These are phyloP conservation scores for Leccinum longicurvipes DNA, from an alignment of 768 basidiomycete species.

Conservation along the genomic window DNA sequence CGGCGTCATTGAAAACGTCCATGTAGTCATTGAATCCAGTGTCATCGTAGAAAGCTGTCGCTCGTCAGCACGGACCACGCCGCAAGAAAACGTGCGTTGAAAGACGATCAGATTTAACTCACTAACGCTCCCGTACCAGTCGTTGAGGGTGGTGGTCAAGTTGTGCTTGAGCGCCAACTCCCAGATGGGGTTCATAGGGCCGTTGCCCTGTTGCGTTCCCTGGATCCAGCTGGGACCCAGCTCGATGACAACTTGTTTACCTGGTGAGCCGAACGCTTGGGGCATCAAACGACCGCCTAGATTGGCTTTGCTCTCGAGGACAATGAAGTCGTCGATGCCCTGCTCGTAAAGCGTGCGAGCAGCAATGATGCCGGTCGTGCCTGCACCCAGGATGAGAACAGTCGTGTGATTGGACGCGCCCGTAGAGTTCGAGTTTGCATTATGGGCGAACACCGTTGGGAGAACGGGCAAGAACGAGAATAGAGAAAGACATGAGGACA, in stretches of 20 bases:
- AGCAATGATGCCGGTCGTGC: conserved; percentile 62
- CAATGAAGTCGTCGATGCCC: conserved; percentile 53
- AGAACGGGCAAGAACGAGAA: conserved; percentile 2
- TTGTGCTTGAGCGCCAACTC: conserved; percentile 54
- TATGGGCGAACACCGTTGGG: neutral
- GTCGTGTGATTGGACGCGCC: conserved; percentile 19
- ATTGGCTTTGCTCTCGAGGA: conserved; percentile 57
- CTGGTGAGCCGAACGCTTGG: conserved; percentile 39
- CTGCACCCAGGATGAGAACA: conserved; percentile 63
- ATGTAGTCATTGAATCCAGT: conserved; percentile 47
- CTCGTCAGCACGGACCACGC: neutral
- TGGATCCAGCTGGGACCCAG: conserved; percentile 62
- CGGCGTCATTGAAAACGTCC: conserved; percentile 39
- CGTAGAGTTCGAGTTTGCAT: neutral
- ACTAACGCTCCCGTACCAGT: conserved; percentile 45
- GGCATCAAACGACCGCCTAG: conserved; percentile 64
- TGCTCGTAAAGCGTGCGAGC: conserved; percentile 54
- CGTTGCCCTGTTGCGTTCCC: conserved; percentile 45
- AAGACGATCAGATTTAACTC: conserved; percentile 16
- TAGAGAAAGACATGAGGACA: neutral
- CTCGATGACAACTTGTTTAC: conserved; percentile 45
- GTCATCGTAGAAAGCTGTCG: conserved; percentile 51
- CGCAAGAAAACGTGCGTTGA: neutral
- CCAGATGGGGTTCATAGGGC: conserved; percentile 58
- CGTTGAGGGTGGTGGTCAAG: conserved; percentile 42